Percentiles rank a stretch among this genome's conserved stretches.
Evolutionary conservation across 2,329 filamentous ascomycete species (phyloP).

Genomic region (Colletotrichum shisoi): DNA sequence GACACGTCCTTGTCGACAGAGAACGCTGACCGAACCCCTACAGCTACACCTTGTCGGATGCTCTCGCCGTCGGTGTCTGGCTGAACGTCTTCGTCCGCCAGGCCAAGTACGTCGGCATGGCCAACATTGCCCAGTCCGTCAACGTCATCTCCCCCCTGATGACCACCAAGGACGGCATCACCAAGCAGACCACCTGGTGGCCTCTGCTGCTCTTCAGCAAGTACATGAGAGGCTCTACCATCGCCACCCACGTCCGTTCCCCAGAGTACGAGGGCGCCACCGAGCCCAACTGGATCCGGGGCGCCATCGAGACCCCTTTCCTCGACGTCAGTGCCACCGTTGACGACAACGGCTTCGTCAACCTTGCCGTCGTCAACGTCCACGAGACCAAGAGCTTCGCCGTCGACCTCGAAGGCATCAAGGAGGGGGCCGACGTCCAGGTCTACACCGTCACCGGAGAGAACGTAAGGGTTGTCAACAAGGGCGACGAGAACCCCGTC

Average conservation of each 20-base stretch:
- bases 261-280: conserved; percentile 73
- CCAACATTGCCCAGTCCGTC: conserved; percentile 78
- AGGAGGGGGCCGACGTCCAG: conserved; percentile 56
- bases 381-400: conserved; percentile 67
- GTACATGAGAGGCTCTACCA: conserved; percentile 74
- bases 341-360: conserved; percentile 66
- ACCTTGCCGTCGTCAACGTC: conserved; percentile 77
- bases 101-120: conserved; percentile 75
- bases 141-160: conserved; percentile 82
- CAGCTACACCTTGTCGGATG: conserved; percentile 75
- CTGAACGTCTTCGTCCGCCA: conserved; percentile 80
- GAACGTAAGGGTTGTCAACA: conserved; percentile 67
- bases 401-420: conserved; percentile 65
- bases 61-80: conserved; percentile 77
- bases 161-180: conserved; percentile 69
- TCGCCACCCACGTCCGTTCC: conserved; percentile 70
- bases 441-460: conserved; percentile 70
- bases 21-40: neutral
- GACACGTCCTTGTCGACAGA: too few relatives aligned
- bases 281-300: conserved; percentile 69
- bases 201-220: conserved; percentile 70
- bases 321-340: conserved; percentile 72
- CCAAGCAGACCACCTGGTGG: conserved; percentile 80
- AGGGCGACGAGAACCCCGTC: conserved; percentile 68
- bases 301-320: conserved; percentile 73